A percentile compares a stretch with the other conserved stretches of the same genome.
phyloP scores from a whole-genome alignment of 208 protist species.

The Leishmania major region DNA sequence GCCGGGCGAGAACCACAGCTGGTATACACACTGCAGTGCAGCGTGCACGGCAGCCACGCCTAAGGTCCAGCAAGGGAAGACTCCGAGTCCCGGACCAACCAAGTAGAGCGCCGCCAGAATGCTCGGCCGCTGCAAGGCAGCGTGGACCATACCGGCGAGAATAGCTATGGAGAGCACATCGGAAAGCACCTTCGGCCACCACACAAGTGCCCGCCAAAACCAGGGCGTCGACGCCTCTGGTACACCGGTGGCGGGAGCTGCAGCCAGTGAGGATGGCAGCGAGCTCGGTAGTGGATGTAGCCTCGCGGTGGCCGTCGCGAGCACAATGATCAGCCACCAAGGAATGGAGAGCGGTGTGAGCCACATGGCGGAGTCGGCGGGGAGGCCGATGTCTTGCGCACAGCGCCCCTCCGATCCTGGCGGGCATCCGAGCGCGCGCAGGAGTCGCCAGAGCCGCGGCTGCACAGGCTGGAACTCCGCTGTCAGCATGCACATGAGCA shows the following conservation, averaged over 20 bases:
- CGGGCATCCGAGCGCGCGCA: slow-evolving; percentile 16
- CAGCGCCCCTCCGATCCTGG: slow-evolving; percentile 19
- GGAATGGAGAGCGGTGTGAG: slow-evolving; percentile 31
- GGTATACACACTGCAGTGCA: slow-evolving; percentile 32
- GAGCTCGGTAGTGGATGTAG: slow-evolving; percentile 14
- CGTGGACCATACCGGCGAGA: slow-evolving; percentile 14
- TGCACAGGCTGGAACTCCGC: slow-evolving; percentile 25
- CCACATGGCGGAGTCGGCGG: slow-evolving; percentile 18
- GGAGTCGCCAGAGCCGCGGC: slow-evolving; percentile 17
- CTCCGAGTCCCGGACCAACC: slow-evolving; percentile 10
- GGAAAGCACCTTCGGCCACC: slow-evolving; percentile 4
- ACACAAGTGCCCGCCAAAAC: background rate
- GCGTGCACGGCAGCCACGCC: slow-evolving; percentile 14
- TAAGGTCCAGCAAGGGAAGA: slow-evolving; percentile 21
- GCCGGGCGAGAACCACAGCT: slow-evolving; percentile 27
- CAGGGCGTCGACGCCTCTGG: background rate
- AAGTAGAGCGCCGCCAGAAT: slow-evolving; percentile 27
- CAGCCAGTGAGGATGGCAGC: background rate
- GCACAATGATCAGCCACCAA: slow-evolving; percentile 32
- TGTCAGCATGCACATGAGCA: slow-evolving; percentile 32
- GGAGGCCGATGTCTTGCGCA: slow-evolving; percentile 24
- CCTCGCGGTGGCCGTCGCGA: slow-evolving; percentile 17
- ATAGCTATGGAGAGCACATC: slow-evolving; percentile 6
- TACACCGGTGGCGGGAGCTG: background rate
- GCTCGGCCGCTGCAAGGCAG: slow-evolving; percentile 21